Evolutionary conservation across 2,329 filamentous ascomycete species (phyloP).

Genomic region (Fusarium tuaranense): DNA sequence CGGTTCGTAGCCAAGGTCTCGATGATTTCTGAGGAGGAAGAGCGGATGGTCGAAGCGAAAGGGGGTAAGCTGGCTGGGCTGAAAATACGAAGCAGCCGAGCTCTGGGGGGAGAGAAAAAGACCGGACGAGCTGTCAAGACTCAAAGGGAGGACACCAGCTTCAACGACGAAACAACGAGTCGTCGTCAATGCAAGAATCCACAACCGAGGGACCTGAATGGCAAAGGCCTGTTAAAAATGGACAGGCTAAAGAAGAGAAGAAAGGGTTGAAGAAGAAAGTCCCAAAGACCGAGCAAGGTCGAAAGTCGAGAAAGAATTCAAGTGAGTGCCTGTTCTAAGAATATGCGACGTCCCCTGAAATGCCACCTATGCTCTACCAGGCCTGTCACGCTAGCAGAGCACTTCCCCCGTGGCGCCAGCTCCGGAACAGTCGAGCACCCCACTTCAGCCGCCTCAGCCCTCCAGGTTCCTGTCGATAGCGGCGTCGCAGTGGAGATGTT

Average conservation of each 20-base stretch:
- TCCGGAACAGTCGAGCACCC: slow-evolving; percentile 37
- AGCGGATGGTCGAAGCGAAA: slow-evolving; percentile 29
- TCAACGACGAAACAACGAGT: slow-evolving; percentile 36
- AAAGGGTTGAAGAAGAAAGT: slow-evolving; percentile 38
- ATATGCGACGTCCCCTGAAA: slow-evolving; percentile 46
- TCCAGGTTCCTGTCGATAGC: slow-evolving; percentile 35
- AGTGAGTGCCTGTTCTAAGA: slow-evolving; percentile 34
- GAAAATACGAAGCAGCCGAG: slow-evolving; percentile 32
- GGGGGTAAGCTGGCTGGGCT: slow-evolving; percentile 20
- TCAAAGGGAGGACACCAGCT: slow-evolving; percentile 45
- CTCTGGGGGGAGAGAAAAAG: slow-evolving; percentile 38
- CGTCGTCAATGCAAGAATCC: slow-evolving; percentile 42
- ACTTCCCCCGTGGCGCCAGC: slow-evolving; percentile 1
- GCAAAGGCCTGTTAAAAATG: slow-evolving; percentile 31
- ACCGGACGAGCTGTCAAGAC: slow-evolving; percentile 53
- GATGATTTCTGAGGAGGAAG: slow-evolving; percentile 16
- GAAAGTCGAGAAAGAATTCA: slow-evolving; percentile 34
- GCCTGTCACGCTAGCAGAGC: slow-evolving; percentile 21
- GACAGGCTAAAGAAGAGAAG: slow-evolving; percentile 36
- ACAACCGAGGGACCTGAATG: slow-evolving; percentile 29
- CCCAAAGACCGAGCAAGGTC: slow-evolving; percentile 28
- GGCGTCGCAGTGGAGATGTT: slow-evolving; percentile 34
- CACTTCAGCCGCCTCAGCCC: slow-evolving; percentile 36
- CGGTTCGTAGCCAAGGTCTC: slow-evolving; percentile 7
- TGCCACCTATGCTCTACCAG: slow-evolving; percentile 47